These are phyloP conservation scores for Albugo candida DNA, from an alignment of 352 stramenopile genomes.

Conservation along the genomic window DNA sequence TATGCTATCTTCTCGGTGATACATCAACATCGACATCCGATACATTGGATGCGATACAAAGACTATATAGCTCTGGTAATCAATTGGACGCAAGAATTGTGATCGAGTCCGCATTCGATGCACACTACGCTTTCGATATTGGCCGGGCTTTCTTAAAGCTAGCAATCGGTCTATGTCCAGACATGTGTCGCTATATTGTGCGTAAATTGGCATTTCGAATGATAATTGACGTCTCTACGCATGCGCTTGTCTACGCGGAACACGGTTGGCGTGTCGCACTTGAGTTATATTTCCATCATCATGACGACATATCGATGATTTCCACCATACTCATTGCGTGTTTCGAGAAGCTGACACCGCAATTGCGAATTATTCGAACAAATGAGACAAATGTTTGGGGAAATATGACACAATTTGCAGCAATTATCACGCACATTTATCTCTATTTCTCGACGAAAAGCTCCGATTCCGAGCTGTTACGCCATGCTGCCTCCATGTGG, in stretches of 20 bases:
- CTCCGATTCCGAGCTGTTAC: constrained; percentile 4
- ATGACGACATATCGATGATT: constrained; percentile 18
- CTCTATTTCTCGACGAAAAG: no score
- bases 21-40: constrained; percentile 16
- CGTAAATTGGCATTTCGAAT: constrained; percentile 30
- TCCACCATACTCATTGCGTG: constrained; percentile 20
- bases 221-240: constrained; percentile 43
- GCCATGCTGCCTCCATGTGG: neutral
- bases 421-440: constrained; percentile 11
- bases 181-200: constrained; percentile 20
- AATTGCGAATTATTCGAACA: constrained; percentile 11
- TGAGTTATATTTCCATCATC: constrained; percentile 56
- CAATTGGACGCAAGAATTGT: neutral
- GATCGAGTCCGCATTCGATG: constrained; percentile 22
- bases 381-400: constrained; percentile 31
- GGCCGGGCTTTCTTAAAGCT: constrained; percentile 23
- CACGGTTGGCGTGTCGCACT: constrained; percentile 70
- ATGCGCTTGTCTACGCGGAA: constrained; percentile 44
- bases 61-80: neutral
- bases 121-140: neutral
- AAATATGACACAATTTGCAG: constrained; percentile 57
- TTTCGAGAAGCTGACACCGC: constrained; percentile 19
- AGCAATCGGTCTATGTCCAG: constrained; percentile 33
- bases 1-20: constrained; percentile 30
- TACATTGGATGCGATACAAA: constrained; percentile 34